Percentiles rank a stretch among this genome's conserved stretches.
Conservation (phyloP, 129 eudicot species). For the Erigeron canadensis region DNA sequence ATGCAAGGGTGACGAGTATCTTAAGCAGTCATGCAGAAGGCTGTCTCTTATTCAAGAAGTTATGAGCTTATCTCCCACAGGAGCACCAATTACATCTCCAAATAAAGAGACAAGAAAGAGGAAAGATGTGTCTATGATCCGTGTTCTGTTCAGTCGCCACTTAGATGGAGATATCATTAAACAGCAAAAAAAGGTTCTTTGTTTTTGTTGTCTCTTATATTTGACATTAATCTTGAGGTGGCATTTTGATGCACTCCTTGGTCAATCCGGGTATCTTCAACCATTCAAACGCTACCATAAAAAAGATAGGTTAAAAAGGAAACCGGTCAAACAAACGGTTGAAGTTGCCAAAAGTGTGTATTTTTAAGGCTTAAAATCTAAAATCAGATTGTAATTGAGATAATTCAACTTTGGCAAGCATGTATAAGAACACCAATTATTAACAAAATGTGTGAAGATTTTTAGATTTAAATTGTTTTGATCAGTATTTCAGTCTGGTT, state of each 20-base stretch:
- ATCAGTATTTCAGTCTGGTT: no score
- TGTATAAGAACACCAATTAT: no score
- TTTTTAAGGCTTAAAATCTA: no score
- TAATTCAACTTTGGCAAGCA: no score
- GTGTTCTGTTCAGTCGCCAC: conserved; percentile 85
- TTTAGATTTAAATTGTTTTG: no score
- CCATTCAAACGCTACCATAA: no score
- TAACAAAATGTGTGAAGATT: no score
- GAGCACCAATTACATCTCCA: conserved; percentile 33
- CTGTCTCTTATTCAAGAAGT: conserved; percentile 56
- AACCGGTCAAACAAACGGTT: no score
- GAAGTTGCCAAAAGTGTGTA: no score
- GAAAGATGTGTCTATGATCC: conserved; percentile 55
- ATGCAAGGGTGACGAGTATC: conserved; percentile 81
- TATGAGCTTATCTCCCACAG: conserved; percentile 30
- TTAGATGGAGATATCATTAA: conserved; percentile 69
- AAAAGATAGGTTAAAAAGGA: no score
- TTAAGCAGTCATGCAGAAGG: conserved; percentile 61
- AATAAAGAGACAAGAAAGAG: conserved; percentile 54
- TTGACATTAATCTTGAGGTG: neutral
- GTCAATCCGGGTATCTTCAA: neutral
- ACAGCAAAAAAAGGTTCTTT: conserved; percentile 80
- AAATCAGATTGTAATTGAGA: no score
- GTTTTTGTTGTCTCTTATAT: conserved; percentile 5
- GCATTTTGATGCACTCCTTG: neutral